Base-by-base conservation (phyloP, 2,329 filamentous ascomycete genomes). In the Penicillium crustosum region DNA sequence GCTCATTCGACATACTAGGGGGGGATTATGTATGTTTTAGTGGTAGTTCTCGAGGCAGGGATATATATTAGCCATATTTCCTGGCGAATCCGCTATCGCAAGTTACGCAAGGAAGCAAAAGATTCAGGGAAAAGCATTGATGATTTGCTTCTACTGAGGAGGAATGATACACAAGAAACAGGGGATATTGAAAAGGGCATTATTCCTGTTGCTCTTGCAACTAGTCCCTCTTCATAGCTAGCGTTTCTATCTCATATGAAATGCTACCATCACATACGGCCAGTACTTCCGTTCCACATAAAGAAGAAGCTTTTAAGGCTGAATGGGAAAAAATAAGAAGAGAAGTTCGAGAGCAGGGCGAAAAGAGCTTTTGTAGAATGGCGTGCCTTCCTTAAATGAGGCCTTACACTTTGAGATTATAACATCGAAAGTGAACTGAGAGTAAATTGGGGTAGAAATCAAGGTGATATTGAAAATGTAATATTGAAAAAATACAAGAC, bases 1-100 rank as follows among this genome's bases (percentile, higher is more conserved):
- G 82, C 25, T 81, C 78, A 2, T 87, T 88, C 64, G 86, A 88
- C 66, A 73, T 84, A 5, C 73, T 88, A 0, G 86, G 85, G 3
- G 84, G 84, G 0, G 77, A n/a, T 83, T 2, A 69, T 86, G 58
- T 88, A 88, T 66, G 83, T 86, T 50, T 71, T 84, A 8, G 84
- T 83, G 83, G 77, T 84, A 55, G 43, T 81, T 3, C 77, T 88
- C 13, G 86, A 88, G 67, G 71, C 79, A 7, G 85, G 84, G 12
- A 86, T 88, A 55, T 86, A 87, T 65, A 48, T 73, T 25, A 85
- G 81, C 13, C 86, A 88, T 62, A 70, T 82, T 10, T 75, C 86
- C 55, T 88, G 85, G 85, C 73, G 83, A 2, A 71, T 82, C 61
- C 82, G 83, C 23, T 83, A 84, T 5, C 78, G 82, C 21, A 73